Evolutionary conservation across 352 stramenopile species (phyloP).

Genomic region (Phytophthora fragariae): DNA sequence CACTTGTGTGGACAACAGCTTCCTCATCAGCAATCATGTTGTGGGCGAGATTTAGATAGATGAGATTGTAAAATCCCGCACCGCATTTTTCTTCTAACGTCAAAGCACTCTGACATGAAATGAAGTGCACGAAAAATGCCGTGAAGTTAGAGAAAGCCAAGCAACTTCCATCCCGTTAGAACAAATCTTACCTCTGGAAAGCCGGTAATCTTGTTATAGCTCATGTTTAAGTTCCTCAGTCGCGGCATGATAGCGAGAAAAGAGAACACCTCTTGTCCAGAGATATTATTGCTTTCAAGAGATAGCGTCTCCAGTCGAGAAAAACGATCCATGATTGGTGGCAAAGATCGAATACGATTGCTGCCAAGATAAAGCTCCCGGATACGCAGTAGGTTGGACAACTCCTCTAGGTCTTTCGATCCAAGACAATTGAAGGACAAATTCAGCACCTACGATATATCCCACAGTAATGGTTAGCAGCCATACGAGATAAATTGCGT

Average conservation of each 20-base stretch:
- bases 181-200: conserved; percentile 63
- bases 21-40: conserved; percentile 70
- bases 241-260: conserved; percentile 74
- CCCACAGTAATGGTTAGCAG: not conserved
- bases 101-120: conserved; percentile 48
- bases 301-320: conserved; percentile 78
- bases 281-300: conserved; percentile 82
- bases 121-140: conserved; percentile 1
- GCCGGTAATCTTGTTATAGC: conserved; percentile 77
- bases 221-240: conserved; percentile 80
- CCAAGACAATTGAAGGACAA: conserved; percentile 83
- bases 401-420: conserved; percentile 65
- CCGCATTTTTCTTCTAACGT: conserved; percentile 67
- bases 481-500: not conserved
- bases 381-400: conserved; percentile 78
- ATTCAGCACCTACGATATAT: conserved; percentile 64
- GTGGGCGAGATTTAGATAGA: conserved; percentile 80
- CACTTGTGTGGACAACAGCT: conserved; percentile 48
- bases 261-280: conserved; percentile 68
- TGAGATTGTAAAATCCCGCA: conserved; percentile 66
- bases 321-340: conserved; percentile 81
- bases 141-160: conserved; percentile 1
- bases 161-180: not conserved
- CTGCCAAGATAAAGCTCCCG: conserved; percentile 80
- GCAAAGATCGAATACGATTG: conserved; percentile 76